Conservation (phyloP, 176 grass and related monocot species). For the Pontederia paniculata region DNA sequence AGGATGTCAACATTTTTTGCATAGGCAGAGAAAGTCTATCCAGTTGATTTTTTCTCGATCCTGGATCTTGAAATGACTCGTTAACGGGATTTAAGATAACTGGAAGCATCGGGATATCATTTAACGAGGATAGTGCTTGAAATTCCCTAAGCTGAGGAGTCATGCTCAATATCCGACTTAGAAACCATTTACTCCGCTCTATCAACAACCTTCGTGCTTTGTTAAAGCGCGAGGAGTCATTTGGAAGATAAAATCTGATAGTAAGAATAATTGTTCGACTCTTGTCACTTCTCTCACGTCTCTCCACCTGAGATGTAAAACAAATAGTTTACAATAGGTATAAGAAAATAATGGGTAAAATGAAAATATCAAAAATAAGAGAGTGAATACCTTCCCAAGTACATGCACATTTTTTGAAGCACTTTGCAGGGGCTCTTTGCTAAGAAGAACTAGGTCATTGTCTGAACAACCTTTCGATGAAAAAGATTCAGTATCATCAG, state of each 20-base stretch:
- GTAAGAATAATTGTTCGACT: slow-evolving; percentile 53
- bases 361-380: neutral
- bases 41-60: slow-evolving; percentile 40
- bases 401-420: slow-evolving; percentile 51
- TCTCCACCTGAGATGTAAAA: slow-evolving; percentile 53
- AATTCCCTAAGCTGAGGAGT: slow-evolving; percentile 89
- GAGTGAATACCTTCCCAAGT: slow-evolving; percentile 67
- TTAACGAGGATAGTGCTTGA: slow-evolving; percentile 70
- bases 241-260: slow-evolving; percentile 62
- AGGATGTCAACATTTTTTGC: slow-evolving; percentile 52
- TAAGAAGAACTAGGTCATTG: slow-evolving; percentile 91
- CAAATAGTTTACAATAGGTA: slow-evolving; percentile 22
- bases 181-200: slow-evolving; percentile 87
- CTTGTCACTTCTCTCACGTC: slow-evolving; percentile 66
- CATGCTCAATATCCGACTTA: slow-evolving; percentile 76
- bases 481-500: slow-evolving; percentile 42
- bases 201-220: slow-evolving; percentile 73
- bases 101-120: slow-evolving; percentile 86
- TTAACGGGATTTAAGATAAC: slow-evolving; percentile 66
- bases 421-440: slow-evolving; percentile 62
- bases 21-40: slow-evolving; percentile 44
- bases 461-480: slow-evolving; percentile 54
- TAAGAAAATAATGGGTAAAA: neutral
- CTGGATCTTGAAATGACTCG: slow-evolving; percentile 24
- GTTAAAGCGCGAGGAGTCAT: slow-evolving; percentile 52